Conservation (phyloP, 2,329 filamentous ascomycete species). For the Niveomyces coronatus region DNA sequence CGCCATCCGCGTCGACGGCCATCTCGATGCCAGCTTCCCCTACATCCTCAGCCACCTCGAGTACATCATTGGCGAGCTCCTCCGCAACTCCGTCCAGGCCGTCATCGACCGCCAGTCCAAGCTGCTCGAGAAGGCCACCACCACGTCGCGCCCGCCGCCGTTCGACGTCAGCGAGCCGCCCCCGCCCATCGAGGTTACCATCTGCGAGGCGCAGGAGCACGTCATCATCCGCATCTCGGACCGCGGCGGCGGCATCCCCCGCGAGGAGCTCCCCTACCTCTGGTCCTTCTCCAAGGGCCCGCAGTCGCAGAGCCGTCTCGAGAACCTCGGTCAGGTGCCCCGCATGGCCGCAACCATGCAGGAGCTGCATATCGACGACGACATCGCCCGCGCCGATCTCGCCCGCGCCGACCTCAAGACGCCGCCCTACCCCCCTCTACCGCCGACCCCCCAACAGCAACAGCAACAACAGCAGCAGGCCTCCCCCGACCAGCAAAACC, state of each 20-base stretch:
- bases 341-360: constrained; percentile 90
- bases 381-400: constrained; percentile 23
- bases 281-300: constrained; percentile 98
- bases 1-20: constrained; percentile 72
- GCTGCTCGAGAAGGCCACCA: constrained; percentile 15
- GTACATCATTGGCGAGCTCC: constrained; percentile 91
- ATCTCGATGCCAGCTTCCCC: constrained; percentile 83
- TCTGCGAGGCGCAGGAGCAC: constrained; percentile 89
- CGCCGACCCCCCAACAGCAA: background rate
- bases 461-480: constrained; percentile 12
- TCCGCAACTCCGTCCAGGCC: constrained; percentile 91
- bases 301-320: constrained; percentile 62
- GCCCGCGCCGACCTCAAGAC: constrained; percentile 30
- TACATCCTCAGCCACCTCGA: constrained; percentile 95
- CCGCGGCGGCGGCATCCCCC: constrained; percentile 82
- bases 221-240: constrained; percentile 96
- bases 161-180: too few species aligned
- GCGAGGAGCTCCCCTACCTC: constrained; percentile 74
- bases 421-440: constrained; percentile 21
- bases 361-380: constrained; percentile 53
- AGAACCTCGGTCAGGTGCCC: constrained; percentile 78
- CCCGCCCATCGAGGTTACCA: constrained; percentile 83
- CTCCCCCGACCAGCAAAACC: constrained; percentile 29
- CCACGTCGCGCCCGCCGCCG: constrained; percentile 48
- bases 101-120: constrained; percentile 64